A percentile compares a stretch with the other conserved stretches of the same genome.
phyloP scores from a whole-genome alignment of 1,284 basidiomycete species.

The Fomitopsis palustris region DNA sequence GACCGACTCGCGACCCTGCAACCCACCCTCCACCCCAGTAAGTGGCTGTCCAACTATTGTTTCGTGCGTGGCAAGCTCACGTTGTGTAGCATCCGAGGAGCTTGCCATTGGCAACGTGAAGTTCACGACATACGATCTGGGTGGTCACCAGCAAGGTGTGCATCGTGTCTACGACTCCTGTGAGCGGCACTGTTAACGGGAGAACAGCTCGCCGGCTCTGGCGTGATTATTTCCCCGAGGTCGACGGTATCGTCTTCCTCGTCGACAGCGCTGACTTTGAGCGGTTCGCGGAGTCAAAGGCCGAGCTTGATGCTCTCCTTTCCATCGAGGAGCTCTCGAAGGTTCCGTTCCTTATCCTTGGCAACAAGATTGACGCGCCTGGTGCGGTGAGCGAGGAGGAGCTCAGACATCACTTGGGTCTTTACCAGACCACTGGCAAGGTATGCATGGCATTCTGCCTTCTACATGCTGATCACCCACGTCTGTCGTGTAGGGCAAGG shows the following conservation, averaged over 20 bases:
- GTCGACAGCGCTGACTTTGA: constrained; percentile 97
- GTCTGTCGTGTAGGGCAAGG: constrained; percentile 73
- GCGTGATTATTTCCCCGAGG: constrained; percentile 99
- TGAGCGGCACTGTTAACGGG: background rate
- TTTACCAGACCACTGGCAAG: constrained; percentile 99
- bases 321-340: constrained; percentile 93
- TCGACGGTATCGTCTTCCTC: constrained; percentile 98
- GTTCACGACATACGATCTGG: constrained; percentile 98
- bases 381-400: constrained; percentile 98
- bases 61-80: constrained; percentile 3
- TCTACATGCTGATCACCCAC: background rate
- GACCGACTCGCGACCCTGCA: constrained; percentile 97
- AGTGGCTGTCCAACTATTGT: constrained; percentile 20
- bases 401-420: constrained; percentile 89
- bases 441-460: constrained; percentile 43
- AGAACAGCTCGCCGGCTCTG: constrained; percentile 89
- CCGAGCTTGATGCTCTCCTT: constrained; percentile 93
- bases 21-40: constrained; percentile 99
- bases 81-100: constrained; percentile 86
- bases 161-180: constrained; percentile 6
- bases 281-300: constrained; percentile 94
- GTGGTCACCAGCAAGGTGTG: constrained; percentile 94
- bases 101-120: constrained; percentile 98
- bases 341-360: constrained; percentile 98
- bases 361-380: constrained; percentile 99